Percentiles rank a stretch among this genome's conserved stretches.
phyloP scores from a whole-genome alignment of 2,329 filamentous ascomycete genomes.

The Penicillium sp. region DNA sequence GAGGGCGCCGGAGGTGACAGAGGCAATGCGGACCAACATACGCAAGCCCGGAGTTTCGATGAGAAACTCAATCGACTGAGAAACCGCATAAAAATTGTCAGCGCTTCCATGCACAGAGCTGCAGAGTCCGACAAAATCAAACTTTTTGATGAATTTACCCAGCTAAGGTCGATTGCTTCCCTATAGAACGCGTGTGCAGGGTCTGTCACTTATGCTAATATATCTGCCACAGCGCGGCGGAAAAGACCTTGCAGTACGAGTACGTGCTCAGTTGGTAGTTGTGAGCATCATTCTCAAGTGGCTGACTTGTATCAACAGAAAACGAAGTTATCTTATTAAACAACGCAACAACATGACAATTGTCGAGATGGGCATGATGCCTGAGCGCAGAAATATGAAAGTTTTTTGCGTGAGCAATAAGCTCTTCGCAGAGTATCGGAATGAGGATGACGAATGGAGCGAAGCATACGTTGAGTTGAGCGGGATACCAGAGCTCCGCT shows the following conservation, averaged over 20 bases:
- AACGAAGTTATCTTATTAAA: background rate
- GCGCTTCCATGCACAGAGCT: too few relatives aligned
- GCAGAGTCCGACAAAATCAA: too few relatives aligned
- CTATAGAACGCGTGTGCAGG: too few relatives aligned
- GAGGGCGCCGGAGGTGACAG: background rate
- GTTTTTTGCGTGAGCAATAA: slow-evolving; percentile 20
- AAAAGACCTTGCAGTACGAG: too few relatives aligned
- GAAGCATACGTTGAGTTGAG: slow-evolving; percentile 15
- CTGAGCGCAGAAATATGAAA: background rate
- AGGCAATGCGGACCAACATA: background rate
- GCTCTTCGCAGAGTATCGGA: slow-evolving; percentile 10
- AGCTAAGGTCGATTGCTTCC: too few relatives aligned
- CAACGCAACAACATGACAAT: background rate
- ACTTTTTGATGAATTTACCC: too few relatives aligned
- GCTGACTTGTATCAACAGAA: background rate
- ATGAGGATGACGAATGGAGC: background rate
- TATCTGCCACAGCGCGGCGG: too few relatives aligned
- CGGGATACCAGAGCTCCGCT: slow-evolving; percentile 17
- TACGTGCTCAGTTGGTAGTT: too few relatives aligned
- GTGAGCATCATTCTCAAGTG: too few relatives aligned
- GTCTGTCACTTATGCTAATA: too few relatives aligned
- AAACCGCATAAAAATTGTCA: background rate
- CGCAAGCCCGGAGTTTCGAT: background rate
- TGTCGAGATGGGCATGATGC: background rate
- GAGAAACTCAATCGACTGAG: background rate